Percentiles rank a stretch among this genome's conserved stretches.
Conservation (phyloP, 139 green algal species). For the Chlorella vulgaris region DNA sequence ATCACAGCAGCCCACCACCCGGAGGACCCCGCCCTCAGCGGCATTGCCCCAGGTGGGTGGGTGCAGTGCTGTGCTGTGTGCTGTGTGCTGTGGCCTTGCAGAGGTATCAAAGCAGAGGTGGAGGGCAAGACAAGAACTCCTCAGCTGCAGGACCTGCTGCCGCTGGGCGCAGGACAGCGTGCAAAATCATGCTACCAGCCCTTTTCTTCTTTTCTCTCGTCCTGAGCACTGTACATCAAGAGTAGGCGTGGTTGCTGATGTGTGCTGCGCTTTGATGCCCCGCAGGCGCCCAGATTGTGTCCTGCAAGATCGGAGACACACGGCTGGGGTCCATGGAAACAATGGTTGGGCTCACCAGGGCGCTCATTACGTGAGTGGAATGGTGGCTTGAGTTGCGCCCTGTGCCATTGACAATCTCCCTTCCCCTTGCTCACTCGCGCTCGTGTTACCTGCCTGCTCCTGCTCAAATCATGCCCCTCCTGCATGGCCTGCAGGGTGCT, state of each 20-base stretch:
- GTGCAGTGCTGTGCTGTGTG: not conserved
- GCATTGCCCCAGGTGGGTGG: constrained; percentile 76
- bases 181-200: too few relatives aligned
- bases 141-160: too few relatives aligned
- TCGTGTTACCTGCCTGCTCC: too few relatives aligned
- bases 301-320: constrained; percentile 94
- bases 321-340: constrained; percentile 89
- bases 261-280: too few relatives aligned
- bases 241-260: not conserved
- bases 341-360: constrained; percentile 71
- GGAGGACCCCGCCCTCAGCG: constrained; percentile 80
- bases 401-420: too few relatives aligned
- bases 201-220: not conserved
- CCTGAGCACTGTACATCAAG: not conserved
- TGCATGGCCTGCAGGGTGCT: constrained; percentile 12
- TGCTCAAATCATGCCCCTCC: not conserved
- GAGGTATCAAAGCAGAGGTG: not conserved
- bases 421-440: too few relatives aligned
- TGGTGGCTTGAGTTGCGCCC: not conserved
- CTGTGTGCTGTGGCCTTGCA: not conserved
- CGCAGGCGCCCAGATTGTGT: constrained; percentile 86
- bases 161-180: too few relatives aligned
- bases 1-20: constrained; percentile 87
- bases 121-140: not conserved
- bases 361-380: constrained; percentile 54